These are phyloP conservation scores for Pneumocystis canis DNA, from an alignment of 1,139 yeast genomes.

Conservation along the genomic window DNA sequence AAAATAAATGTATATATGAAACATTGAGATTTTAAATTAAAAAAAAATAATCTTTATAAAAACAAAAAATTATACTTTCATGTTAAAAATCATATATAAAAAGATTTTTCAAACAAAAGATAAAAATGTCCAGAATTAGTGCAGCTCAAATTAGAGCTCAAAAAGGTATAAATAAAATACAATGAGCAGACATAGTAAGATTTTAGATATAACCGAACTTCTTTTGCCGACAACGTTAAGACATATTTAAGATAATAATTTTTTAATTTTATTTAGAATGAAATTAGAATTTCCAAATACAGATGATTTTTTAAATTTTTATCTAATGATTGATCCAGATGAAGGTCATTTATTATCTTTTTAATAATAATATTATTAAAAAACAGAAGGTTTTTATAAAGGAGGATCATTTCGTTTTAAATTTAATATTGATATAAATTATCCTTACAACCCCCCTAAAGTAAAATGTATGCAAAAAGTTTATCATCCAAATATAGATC, in stretches of 20 bases:
- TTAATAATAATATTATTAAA: background rate
- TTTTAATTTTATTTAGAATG: constrained; percentile 40
- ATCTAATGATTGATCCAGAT: constrained; percentile 49
- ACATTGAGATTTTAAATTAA: background rate
- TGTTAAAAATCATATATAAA: constrained; percentile 21
- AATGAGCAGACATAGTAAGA: background rate
- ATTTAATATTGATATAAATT: constrained; percentile 50
- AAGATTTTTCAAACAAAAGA: constrained; percentile 17
- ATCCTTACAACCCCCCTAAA: constrained; percentile 89
- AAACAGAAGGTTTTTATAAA: constrained; percentile 32
- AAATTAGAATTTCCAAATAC: constrained; percentile 42
- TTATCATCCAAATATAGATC: constrained; percentile 87
- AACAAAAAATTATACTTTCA: too few relatives aligned
- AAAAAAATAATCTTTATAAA: too few relatives aligned
- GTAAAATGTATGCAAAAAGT: constrained; percentile 31
- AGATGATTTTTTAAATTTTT: constrained; percentile 45
- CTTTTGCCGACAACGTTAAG: constrained; percentile 21
- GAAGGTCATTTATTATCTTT: constrained; percentile 36
- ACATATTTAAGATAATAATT: constrained; percentile 52
- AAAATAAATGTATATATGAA: background rate
- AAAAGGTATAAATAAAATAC: constrained; percentile 17
- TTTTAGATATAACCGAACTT: background rate
- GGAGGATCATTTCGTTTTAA: constrained; percentile 56
- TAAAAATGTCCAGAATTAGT: constrained; percentile 34
- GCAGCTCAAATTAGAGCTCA: constrained; percentile 34